Evolutionary conservation across 345 rosid genomes (phyloP).

Genomic region (Rhizophora mangle): DNA sequence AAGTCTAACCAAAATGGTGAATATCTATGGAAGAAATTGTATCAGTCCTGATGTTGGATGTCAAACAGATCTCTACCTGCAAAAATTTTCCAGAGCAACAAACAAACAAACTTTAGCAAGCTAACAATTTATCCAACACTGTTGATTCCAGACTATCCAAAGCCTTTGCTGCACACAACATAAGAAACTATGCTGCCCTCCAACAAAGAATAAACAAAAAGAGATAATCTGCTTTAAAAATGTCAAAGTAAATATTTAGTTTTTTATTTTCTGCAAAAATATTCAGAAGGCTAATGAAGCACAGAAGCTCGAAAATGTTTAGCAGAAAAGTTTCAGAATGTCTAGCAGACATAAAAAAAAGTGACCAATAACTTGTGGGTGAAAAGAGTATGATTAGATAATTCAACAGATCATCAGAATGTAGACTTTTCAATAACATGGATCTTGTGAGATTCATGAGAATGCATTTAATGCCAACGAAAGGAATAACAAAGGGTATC

Average conservation of each 20-base stretch:
- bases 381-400: too few species aligned
- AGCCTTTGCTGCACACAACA: not conserved
- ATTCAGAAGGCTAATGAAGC: not conserved
- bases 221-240: not conserved
- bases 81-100: conserved; percentile 7
- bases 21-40: conserved; percentile 76
- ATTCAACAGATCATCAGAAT: not conserved
- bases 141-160: not conserved
- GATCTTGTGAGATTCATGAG: not conserved
- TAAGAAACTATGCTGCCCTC: not conserved
- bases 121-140: not conserved
- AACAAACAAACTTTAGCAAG: not conserved
- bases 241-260: not conserved
- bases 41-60: conserved; percentile 82
- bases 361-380: too few species aligned
- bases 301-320: not conserved
- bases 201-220: not conserved
- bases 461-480: conserved; percentile 2
- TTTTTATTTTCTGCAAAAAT: not conserved
- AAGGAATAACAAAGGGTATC: conserved; percentile 10
- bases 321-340: not conserved
- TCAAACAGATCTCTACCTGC: conserved; percentile 98
- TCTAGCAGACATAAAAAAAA: not conserved
- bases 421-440: not conserved
- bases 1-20: conserved; percentile 80